phyloP scores from a whole-genome alignment of 345 rosid species.

The Ceriops decandra region DNA sequence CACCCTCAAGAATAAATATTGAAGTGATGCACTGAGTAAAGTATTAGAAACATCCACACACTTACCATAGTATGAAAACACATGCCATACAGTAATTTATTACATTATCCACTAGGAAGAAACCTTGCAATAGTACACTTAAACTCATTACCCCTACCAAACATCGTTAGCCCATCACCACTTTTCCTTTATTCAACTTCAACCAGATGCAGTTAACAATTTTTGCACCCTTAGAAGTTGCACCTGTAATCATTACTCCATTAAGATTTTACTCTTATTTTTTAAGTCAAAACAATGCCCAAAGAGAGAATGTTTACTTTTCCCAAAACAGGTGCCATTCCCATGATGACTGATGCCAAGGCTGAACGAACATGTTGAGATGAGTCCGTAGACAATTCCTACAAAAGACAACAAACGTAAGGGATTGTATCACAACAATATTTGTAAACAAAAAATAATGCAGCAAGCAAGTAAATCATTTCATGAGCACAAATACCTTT shows the following conservation, averaged over 20 bases:
- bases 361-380: slow-evolving; percentile 98
- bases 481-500: slow-evolving; percentile 46
- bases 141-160: too few species aligned
- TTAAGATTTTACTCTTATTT: too few species aligned
- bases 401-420: slow-evolving; percentile 22
- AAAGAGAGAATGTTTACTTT: slow-evolving; percentile 26
- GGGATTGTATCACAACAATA: neutral
- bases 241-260: too few species aligned
- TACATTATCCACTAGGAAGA: neutral
- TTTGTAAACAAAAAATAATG: neutral
- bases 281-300: neutral
- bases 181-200: too few species aligned
- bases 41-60: neutral
- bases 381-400: slow-evolving; percentile 95
- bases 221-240: too few species aligned
- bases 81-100: neutral
- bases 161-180: too few species aligned
- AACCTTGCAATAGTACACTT: neutral
- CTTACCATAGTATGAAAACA: neutral
- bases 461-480: slow-evolving; percentile 3
- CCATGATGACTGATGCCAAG: slow-evolving; percentile 97
- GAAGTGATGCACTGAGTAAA: neutral
- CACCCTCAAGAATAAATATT: neutral
- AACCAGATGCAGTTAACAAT: too few species aligned
- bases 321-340: slow-evolving; percentile 92